Evolutionary conservation across 2,329 filamentous ascomycete genomes (phyloP), one percentile per base, ranked within the genome.

Genomic region (Pezicula rhizophila): DNA sequence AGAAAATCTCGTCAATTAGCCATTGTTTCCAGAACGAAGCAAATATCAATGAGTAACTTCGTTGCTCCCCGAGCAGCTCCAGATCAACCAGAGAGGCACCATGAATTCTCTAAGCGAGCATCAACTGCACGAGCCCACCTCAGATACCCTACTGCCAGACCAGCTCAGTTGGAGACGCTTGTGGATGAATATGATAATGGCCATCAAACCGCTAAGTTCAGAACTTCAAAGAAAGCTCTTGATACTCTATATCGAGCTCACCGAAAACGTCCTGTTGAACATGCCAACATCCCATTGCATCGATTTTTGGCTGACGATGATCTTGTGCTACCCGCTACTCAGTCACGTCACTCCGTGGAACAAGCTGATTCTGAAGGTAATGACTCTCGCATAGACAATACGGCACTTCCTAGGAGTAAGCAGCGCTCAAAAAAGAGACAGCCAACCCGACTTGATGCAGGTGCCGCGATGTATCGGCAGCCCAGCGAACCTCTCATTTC

Each of bases 151-250:
- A 14, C 47, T 14, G 51, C 47, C 46, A 57, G 78, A 46, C 77
- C 76, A 17, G 80, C 80, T 5, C 79, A 82, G 53, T 65, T 84
- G 8, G 80, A 84, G 58, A 70, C 67, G 26, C 66, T 70, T 8
- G 69, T 71, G 31, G 50, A 59, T 2, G 62, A 66, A 28, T 64
- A 63, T 37, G 59, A 61, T 10, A 62, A 57, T 18, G 63, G 63
- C 7, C 60, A 60, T 53, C 46, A 56, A n/a, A 42, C 49, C 8
- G 49, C 66, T 40, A 66, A 64, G 8, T 82, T 84, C 52, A 66
- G 71, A 45, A 66, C 68, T 3, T 72, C 68, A 20, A 84, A 84
- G 60, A 75, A 67, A 53, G 64, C 69, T 8, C 65, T 84, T 6
- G 81, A 85, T 60, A 70, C 68, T 20, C 57, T 82, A 20, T 84